These are phyloP conservation scores for Aspergillus candidus DNA, from an alignment of 2,329 filamentous ascomycete genomes.

Conservation along the genomic window DNA sequence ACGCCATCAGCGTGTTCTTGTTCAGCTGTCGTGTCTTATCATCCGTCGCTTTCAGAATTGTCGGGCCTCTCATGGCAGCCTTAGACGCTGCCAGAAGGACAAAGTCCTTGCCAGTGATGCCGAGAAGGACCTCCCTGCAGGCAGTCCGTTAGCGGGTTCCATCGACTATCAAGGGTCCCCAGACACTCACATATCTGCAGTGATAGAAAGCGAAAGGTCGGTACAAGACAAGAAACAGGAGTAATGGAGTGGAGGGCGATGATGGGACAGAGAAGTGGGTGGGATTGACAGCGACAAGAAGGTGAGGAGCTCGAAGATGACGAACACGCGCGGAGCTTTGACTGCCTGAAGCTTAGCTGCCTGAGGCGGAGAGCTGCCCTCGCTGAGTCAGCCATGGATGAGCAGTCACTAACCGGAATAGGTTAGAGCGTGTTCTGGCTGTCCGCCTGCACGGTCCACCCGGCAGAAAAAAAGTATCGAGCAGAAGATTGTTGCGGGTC, in stretches of 20 bases:
- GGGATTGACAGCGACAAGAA: slow-evolving; percentile 5
- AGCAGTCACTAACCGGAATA: no score
- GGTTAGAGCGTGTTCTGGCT: slow-evolving; percentile 17
- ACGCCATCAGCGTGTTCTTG: slow-evolving; percentile 91
- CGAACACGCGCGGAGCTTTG: slow-evolving; percentile 37
- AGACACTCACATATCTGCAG: slow-evolving; percentile 1
- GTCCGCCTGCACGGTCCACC: slow-evolving; percentile 24
- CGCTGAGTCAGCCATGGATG: slow-evolving; percentile 25
- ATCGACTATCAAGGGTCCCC: slow-evolving; percentile 1
- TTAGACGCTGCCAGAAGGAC: slow-evolving; percentile 96
- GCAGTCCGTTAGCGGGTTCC: slow-evolving; percentile 14
- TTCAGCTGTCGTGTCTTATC: slow-evolving; percentile 94
- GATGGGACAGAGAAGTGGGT: no score
- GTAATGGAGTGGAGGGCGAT: slow-evolving; percentile 13
- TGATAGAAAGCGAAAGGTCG: slow-evolving; percentile 23
- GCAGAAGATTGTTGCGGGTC: slow-evolving; percentile 5
- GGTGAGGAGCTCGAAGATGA: slow-evolving; percentile 16
- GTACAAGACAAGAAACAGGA: background rate
- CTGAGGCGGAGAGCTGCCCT: slow-evolving; percentile 25
- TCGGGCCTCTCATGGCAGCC: slow-evolving; percentile 95
- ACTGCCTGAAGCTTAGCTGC: slow-evolving; percentile 27
- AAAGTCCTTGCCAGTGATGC: slow-evolving; percentile 99
- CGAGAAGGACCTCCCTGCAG: slow-evolving; percentile 88
- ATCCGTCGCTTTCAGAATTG: slow-evolving; percentile 88
- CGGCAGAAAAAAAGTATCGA: slow-evolving; percentile 32